A percentile compares a stretch with the other conserved stretches of the same genome.
phyloP scores from a whole-genome alignment of 352 stramenopile species.

The Phytophthora niederhauseri region DNA sequence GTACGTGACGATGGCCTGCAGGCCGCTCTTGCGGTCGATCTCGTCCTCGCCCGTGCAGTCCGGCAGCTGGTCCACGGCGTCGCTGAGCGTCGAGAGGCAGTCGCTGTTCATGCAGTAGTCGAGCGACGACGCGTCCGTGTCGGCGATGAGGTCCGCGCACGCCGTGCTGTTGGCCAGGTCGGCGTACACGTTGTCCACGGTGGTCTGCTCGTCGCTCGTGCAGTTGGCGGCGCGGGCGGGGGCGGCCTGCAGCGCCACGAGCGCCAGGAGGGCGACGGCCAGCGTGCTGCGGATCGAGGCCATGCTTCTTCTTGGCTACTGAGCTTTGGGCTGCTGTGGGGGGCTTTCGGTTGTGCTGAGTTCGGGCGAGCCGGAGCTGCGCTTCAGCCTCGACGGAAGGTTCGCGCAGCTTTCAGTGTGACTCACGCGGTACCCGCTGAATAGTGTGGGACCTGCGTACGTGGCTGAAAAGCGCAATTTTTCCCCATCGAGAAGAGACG shows the following conservation, averaged over 20 bases:
- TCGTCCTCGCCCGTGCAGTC: slow-evolving; percentile 39
- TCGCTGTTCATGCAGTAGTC: slow-evolving; percentile 40
- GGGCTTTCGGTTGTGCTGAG: slow-evolving; percentile 25
- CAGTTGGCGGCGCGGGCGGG: slow-evolving; percentile 25
- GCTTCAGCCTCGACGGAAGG: not conserved
- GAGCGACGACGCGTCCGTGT: slow-evolving; percentile 37
- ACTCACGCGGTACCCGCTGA: not conserved
- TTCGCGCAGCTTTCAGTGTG: not conserved
- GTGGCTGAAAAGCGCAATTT: not conserved
- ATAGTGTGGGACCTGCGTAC: not conserved
- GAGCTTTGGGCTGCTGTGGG: slow-evolving; percentile 4
- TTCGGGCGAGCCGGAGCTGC: not conserved
- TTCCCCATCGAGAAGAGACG: slow-evolving; percentile 4
- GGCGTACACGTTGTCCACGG: slow-evolving; percentile 37
- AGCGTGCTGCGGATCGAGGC: slow-evolving; percentile 5
- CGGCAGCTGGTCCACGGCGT: slow-evolving; percentile 33
- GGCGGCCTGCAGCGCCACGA: slow-evolving; percentile 21
- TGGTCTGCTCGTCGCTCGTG: slow-evolving; percentile 34
- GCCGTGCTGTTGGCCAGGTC: slow-evolving; percentile 27
- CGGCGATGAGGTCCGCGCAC: slow-evolving; percentile 30
- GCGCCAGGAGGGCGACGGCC: slow-evolving; percentile 8
- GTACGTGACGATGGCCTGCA: slow-evolving; percentile 32
- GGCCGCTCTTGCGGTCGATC: slow-evolving; percentile 33
- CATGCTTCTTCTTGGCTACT: slow-evolving; percentile 5
- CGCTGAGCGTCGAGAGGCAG: slow-evolving; percentile 33